A percentile compares a stretch with the other conserved stretches of the same genome.
These are phyloP conservation scores for Datisca glomerata DNA, from an alignment of 306 rosid genomes.

Conservation along the genomic window DNA sequence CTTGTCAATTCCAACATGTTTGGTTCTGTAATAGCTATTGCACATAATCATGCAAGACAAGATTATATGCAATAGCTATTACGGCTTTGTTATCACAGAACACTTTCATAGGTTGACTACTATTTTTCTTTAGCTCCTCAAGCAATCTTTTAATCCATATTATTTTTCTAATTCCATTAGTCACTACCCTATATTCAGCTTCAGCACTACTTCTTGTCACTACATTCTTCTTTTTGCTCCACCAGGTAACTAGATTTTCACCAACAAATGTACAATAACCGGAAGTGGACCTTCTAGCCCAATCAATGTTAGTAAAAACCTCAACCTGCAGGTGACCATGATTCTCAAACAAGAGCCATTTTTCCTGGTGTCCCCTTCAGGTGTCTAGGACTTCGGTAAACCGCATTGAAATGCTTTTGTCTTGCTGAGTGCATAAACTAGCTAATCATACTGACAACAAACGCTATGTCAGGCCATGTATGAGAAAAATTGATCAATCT, in stretches of 20 bases:
- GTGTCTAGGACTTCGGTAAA: not conserved
- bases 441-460: not conserved
- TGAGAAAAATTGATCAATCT: constrained; percentile 3
- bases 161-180: not conserved
- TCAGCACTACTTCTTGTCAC: not conserved
- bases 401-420: not conserved
- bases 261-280: not conserved
- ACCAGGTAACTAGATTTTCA: no score
- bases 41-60: no score
- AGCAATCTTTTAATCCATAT: not conserved
- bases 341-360: not conserved
- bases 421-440: constrained; percentile 3
- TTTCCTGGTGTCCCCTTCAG: constrained; percentile 2
- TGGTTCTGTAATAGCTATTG: not conserved
- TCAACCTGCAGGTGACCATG: not conserved
- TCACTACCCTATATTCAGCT: not conserved
- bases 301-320: not conserved
- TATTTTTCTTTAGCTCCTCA: not conserved
- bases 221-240: not conserved
- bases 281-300: constrained; percentile 5
- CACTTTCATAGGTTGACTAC: not conserved
- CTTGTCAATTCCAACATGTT: not conserved
- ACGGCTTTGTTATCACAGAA: not conserved
- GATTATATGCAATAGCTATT: constrained; percentile 1
- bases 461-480: not conserved